phyloP scores from a whole-genome alignment of 2,329 filamentous ascomycete genomes.

The Leptosphaerulina australis region DNA sequence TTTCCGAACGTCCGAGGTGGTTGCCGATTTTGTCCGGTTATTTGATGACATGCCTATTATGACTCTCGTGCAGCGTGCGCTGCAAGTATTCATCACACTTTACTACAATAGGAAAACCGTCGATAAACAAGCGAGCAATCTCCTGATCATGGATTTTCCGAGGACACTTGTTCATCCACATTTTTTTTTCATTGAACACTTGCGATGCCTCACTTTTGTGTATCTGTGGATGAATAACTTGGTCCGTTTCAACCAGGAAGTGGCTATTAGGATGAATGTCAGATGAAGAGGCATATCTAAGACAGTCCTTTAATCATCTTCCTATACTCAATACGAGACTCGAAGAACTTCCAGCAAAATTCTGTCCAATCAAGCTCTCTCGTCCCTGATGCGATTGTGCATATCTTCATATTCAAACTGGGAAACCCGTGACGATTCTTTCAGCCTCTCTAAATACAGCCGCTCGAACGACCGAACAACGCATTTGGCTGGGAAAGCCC shows the following conservation, averaged over 20 bases:
- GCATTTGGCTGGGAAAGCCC: slow-evolving; percentile 1
- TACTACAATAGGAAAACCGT: not conserved
- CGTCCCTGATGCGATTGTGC: not conserved
- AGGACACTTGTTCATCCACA: slow-evolving; percentile 14
- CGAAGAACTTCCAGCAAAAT: not conserved
- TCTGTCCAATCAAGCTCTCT: not conserved
- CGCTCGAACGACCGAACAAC: not conserved
- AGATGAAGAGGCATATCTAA: not conserved
- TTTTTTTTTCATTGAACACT: slow-evolving; percentile 1
- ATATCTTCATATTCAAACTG: not conserved
- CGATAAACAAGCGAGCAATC: not conserved
- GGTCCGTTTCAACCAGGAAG: not conserved
- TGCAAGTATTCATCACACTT: slow-evolving; percentile 1
- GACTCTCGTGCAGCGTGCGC: not conserved
- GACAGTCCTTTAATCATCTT: not conserved
- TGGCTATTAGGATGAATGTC: not conserved
- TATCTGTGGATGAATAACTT: not conserved
- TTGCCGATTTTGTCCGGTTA: slow-evolving; percentile 15
- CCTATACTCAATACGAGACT: not conserved
- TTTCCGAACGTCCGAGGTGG: slow-evolving; percentile 7
- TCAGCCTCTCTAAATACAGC: not conserved
- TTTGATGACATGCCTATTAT: slow-evolving; percentile 4
- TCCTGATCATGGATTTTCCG: not conserved
- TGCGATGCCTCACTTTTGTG: not conserved
- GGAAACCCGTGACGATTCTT: not conserved